Evolutionary conservation across 2,329 filamentous ascomycete genomes (phyloP).

Genomic region (Xylaria sp.): DNA sequence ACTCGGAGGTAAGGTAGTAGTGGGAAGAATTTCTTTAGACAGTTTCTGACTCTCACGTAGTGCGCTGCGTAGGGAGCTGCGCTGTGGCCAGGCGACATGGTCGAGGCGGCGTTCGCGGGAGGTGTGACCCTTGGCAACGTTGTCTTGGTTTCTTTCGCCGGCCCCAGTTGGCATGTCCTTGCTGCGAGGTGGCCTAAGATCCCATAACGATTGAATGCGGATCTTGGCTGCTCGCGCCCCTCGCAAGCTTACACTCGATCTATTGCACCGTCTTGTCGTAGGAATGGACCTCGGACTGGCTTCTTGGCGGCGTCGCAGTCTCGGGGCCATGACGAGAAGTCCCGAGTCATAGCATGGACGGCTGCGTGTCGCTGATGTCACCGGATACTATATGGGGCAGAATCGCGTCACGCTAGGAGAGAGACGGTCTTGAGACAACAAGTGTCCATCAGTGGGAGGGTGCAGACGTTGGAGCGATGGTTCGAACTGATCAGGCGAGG

Average conservation of each 20-base stretch:
- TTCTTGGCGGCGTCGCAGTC: not conserved
- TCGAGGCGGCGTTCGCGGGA: not conserved
- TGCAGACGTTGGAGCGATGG: not conserved
- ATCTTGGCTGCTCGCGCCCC: slow-evolving; percentile 1
- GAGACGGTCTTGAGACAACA: not conserved
- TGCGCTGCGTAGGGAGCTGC: slow-evolving; percentile 39
- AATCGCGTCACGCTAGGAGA: not conserved
- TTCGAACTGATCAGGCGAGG: not conserved
- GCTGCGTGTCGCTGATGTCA: slow-evolving; percentile 3
- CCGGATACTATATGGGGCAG: not conserved
- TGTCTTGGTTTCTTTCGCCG: not conserved
- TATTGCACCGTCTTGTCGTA: not conserved
- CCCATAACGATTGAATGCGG: not conserved
- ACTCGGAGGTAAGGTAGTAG: not conserved
- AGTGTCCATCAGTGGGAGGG: not conserved
- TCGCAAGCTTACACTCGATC: slow-evolving; percentile 1
- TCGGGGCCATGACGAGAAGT: slow-evolving; percentile 7
- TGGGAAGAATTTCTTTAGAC: not conserved
- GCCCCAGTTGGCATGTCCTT: not conserved
- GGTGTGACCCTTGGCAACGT: not conserved
- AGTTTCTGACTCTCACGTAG: slow-evolving; percentile 24
- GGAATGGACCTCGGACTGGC: no score
- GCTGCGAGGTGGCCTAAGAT: not conserved
- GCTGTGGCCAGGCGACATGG: slow-evolving; percentile 21
- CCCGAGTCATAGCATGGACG: not conserved